phyloP scores from a whole-genome alignment of 306 rosid genomes.

The Cicer judaicum region DNA sequence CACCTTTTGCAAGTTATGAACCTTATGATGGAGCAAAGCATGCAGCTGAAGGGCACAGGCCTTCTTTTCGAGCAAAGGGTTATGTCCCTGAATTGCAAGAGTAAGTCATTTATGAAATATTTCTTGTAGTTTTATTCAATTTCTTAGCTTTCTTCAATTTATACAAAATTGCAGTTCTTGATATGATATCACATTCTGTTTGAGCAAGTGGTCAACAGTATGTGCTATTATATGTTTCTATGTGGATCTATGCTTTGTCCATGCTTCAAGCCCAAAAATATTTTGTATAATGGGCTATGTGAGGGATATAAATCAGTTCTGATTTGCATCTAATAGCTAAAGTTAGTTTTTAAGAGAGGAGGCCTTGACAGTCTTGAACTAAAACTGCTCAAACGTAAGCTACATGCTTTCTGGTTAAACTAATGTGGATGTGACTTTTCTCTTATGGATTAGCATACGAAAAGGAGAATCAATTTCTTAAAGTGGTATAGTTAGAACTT shows the following conservation, averaged over 20 bases:
- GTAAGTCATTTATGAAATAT: constrained; percentile 56
- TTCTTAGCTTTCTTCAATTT: constrained; percentile 2
- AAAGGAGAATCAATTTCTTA: constrained; percentile 27
- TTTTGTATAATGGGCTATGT: constrained; percentile 16
- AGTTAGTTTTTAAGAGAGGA: constrained; percentile 14
- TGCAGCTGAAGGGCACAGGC: constrained; percentile 91
- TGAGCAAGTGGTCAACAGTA: constrained; percentile 31
- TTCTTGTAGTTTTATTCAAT: constrained; percentile 9
- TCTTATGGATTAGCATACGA: constrained; percentile 14
- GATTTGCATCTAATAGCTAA: constrained; percentile 27
- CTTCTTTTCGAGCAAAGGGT: constrained; percentile 73
- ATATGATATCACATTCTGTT: constrained; percentile 3
- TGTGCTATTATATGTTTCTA: constrained; percentile 11
- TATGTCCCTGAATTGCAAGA: constrained; percentile 69
- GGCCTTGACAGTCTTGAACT: constrained; percentile 18
- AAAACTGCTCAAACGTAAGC: constrained; percentile 9
- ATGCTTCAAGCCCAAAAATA: constrained; percentile 5
- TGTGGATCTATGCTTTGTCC: constrained; percentile 1
- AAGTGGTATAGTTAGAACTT: constrained; percentile 14
- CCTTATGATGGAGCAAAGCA: constrained; percentile 92
- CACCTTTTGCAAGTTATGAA: constrained; percentile 80
- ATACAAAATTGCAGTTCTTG: neutral
- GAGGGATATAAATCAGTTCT: constrained; percentile 32
- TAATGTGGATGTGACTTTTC: constrained; percentile 1
- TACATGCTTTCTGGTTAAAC: constrained; percentile 17